A percentile compares a stretch with the other conserved stretches of the same genome.
Conservation (phyloP, 2,329 filamentous ascomycete species). For the Fusarium piperis region DNA sequence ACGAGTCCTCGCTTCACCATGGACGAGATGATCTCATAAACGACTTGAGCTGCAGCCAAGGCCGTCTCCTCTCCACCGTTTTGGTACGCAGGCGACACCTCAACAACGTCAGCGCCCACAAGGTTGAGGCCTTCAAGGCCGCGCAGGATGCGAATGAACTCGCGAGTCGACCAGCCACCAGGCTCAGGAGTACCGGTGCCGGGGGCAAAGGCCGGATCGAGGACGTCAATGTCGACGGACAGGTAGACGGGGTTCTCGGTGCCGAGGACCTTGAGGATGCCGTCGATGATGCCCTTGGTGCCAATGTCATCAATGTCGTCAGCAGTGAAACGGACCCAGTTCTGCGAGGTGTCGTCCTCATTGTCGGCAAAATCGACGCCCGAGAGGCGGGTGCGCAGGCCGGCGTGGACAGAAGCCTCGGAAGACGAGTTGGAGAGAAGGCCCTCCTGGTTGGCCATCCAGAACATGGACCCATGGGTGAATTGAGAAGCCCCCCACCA, state of each 20-base stretch:
- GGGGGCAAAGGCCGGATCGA: slow-evolving; percentile 75
- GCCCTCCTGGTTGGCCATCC: slow-evolving; percentile 84
- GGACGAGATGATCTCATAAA: slow-evolving; percentile 84
- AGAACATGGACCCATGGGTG: slow-evolving; percentile 93
- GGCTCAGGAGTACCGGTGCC: slow-evolving; percentile 91
- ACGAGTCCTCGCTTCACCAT: slow-evolving; percentile 67
- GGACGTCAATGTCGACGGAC: slow-evolving; percentile 82
- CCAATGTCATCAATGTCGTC: slow-evolving; percentile 91
- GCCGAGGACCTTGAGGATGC: slow-evolving; percentile 77
- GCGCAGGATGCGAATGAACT: slow-evolving; percentile 84
- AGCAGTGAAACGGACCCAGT: slow-evolving; percentile 80
- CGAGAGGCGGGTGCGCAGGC: slow-evolving; percentile 79
- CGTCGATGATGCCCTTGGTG: slow-evolving; percentile 72
- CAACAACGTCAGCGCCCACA: slow-evolving; percentile 90
- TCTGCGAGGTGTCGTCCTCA: slow-evolving; percentile 77
- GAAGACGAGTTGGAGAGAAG: slow-evolving; percentile 76
- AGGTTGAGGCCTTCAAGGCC: slow-evolving; percentile 86
- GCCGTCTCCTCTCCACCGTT: slow-evolving; percentile 82
- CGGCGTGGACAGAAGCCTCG: slow-evolving; percentile 82
- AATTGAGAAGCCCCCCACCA: slow-evolving; percentile 76
- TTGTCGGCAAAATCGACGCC: slow-evolving; percentile 73
- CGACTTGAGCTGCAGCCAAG: slow-evolving; percentile 83
- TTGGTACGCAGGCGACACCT: slow-evolving; percentile 86
- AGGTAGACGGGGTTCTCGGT: slow-evolving; percentile 83
- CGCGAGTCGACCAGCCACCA: slow-evolving; percentile 89